Conservation (phyloP, 768 basidiomycete genomes). For the Clavulina sp. region DNA sequence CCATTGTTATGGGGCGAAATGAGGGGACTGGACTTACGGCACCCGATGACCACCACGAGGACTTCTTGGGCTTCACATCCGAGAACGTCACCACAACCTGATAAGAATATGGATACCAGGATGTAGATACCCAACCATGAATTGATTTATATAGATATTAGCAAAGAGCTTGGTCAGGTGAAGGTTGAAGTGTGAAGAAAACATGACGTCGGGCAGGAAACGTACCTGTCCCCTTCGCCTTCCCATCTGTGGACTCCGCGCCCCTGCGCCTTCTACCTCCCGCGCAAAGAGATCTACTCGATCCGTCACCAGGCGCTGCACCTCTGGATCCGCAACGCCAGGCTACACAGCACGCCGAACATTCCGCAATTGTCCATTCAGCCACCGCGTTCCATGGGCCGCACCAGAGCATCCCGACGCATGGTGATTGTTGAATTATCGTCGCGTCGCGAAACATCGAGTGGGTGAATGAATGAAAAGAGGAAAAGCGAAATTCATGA, state of each 20-base stretch:
- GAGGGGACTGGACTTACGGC: slow-evolving; percentile 15
- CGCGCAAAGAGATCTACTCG: slow-evolving; percentile 71
- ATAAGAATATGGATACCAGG: background rate
- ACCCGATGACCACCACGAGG: slow-evolving; percentile 36
- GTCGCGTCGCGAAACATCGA: too few species aligned
- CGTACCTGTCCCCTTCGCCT: too few species aligned
- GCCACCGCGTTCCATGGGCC: background rate
- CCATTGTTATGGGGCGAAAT: background rate
- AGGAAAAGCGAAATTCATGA: background rate
- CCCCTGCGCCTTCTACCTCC: slow-evolving; percentile 33
- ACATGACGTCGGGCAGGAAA: too few species aligned
- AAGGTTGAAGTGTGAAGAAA: too few species aligned
- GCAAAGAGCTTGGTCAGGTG: too few species aligned
- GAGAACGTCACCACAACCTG: slow-evolving; percentile 62
- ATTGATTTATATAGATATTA: background rate
- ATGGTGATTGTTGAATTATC: too few species aligned
- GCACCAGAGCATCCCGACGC: too few species aligned
- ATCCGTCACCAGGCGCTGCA: slow-evolving; percentile 51
- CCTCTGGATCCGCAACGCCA: slow-evolving; percentile 55
- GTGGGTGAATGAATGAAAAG: too few species aligned
- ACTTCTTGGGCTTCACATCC: slow-evolving; percentile 55
- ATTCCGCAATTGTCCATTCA: background rate
- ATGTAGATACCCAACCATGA: background rate
- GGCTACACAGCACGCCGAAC: slow-evolving; percentile 29
- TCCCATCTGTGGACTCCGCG: slow-evolving; percentile 5